Base-by-base conservation (phyloP, 139 green algal species). In the Yamagishiella unicocca region DNA sequence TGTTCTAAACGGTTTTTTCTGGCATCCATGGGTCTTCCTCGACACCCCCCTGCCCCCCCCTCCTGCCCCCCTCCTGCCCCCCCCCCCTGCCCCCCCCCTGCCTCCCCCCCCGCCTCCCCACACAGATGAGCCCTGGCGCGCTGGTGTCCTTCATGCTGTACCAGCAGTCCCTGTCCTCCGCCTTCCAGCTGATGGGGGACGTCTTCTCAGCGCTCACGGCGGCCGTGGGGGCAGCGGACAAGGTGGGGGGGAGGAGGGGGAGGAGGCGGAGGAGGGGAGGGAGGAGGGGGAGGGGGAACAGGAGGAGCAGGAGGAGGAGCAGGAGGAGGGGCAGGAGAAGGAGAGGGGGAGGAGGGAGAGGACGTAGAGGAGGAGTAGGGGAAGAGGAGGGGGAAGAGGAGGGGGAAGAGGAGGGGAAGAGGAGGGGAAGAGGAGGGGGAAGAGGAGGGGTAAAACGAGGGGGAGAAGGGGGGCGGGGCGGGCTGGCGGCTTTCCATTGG, bases 81-180 rank as follows among this genome's bases (percentile, higher is more conserved):
- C 10, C 43, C 45, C 9, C 45, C n/a, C n/a, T n/a, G n/a, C n/a
- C n/a, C 54, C 37, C 50, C 27, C 37, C n/a, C 53, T 64, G 35
- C 38, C 45, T 33, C 0, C n/a, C 43, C 46, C 27, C 55, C 33
- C 42, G 25, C 50, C n/a, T 22, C 38, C 27, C 22, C 46, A 0
- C 81, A 21, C 87, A 94, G 84, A 94, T 95, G 90, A 88, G 81
- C 4, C 71, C 88, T 33, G 90, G 87, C 21, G 80, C 88, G 19
- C 94, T 97, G 68, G 92, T 97, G 31, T 94, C 90, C 25, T 98
- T 98, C 91, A 97, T 98, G 93, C 92, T 97, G 38, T 95, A 97
- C 90, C 94, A 97, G 90, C 92, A 96, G 87, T 93, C 83, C 6
- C 93, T 98, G 0, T 89, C 77, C 24, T 76, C 58, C 1, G 92